A percentile compares a stretch with the other conserved stretches of the same genome.
Conservation (phyloP, 1,284 basidiomycete genomes). For the Moesziomyces parantarcticus region DNA sequence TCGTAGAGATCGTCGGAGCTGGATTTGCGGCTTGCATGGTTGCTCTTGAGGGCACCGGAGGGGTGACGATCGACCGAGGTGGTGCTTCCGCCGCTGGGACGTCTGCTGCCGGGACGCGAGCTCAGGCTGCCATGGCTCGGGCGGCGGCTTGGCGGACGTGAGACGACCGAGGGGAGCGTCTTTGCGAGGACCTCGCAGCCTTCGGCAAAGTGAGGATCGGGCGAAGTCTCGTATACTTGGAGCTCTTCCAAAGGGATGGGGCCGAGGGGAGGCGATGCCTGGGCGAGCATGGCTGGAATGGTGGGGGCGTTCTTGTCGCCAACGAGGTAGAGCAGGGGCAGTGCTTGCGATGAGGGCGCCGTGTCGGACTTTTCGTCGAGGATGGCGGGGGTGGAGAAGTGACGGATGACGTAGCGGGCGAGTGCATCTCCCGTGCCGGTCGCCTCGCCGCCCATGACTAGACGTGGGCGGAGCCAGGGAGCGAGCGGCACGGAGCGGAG, state of each 20-base stretch:
- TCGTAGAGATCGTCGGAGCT: constrained; percentile 21
- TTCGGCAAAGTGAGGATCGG: constrained; percentile 47
- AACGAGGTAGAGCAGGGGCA: constrained; percentile 56
- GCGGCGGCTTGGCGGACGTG: constrained; percentile 34
- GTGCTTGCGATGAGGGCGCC: constrained; percentile 11
- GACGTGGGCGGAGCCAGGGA: constrained; percentile 46
- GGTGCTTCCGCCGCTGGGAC: constrained; percentile 33
- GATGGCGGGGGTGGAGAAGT: constrained; percentile 34
- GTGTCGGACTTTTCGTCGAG: constrained; percentile 19
- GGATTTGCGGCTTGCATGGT: constrained; percentile 26
- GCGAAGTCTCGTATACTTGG: constrained; percentile 59
- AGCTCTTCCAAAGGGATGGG: constrained; percentile 51
- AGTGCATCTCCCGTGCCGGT: constrained; percentile 60
- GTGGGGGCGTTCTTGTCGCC: constrained; percentile 61
- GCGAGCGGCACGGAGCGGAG: constrained; percentile 41
- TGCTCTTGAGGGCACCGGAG: constrained; percentile 3
- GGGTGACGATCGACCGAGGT: constrained; percentile 14
- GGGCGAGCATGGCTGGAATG: constrained; percentile 50
- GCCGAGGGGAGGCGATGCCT: constrained; percentile 22
- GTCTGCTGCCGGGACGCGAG: constrained; percentile 27
- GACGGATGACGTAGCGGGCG: constrained; percentile 54
- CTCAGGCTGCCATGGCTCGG: constrained; percentile 34
- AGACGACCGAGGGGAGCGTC: constrained; percentile 44
- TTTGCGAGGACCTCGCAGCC: constrained; percentile 47
- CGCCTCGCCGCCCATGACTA: constrained; percentile 57